Percentiles rank a stretch among this genome's conserved stretches.
Evolutionary conservation across 2,329 filamentous ascomycete species (phyloP).

Genomic region (Botrytis aclada): DNA sequence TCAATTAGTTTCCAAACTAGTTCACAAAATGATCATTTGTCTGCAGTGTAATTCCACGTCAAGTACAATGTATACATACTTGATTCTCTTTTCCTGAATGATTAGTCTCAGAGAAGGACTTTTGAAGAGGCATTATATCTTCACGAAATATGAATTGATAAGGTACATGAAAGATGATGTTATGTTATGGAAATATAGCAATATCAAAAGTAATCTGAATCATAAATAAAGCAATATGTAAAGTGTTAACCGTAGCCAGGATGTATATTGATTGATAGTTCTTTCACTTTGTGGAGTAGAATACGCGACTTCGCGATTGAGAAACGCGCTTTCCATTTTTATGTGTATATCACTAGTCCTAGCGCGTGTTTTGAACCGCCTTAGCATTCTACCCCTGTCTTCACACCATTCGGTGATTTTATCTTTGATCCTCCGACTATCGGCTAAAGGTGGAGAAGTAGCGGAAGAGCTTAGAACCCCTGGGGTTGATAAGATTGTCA

Average conservation of each 20-base stretch:
- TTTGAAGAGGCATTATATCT: conserved; percentile 38
- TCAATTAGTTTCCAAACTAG: conserved; percentile 11
- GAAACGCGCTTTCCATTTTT: conserved; percentile 5
- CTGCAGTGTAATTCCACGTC: not conserved
- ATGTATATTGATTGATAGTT: not conserved
- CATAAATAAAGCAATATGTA: not conserved
- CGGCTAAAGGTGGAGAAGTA: conserved; percentile 11
- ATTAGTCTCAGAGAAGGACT: conserved; percentile 39
- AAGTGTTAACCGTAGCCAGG: not conserved
- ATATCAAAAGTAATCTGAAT: not conserved
- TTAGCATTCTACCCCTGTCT: not conserved
- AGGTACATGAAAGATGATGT: not conserved
- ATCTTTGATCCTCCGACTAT: not conserved
- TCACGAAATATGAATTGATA: not conserved
- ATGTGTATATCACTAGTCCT: not conserved
- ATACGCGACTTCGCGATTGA: not conserved
- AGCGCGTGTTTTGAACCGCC: not conserved
- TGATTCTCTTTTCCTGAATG: conserved; percentile 34
- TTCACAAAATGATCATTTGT: not conserved
- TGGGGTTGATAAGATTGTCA: conserved; percentile 5
- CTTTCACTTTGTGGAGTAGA: conserved; percentile 10
- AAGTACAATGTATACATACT: conserved; percentile 23
- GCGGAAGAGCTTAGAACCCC: conserved; percentile 8
- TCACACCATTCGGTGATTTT: not conserved
- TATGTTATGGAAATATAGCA: not conserved